These are phyloP conservation scores for Ceratocystis colombiana DNA, from an alignment of 2,329 filamentous ascomycete species.

Conservation along the genomic window DNA sequence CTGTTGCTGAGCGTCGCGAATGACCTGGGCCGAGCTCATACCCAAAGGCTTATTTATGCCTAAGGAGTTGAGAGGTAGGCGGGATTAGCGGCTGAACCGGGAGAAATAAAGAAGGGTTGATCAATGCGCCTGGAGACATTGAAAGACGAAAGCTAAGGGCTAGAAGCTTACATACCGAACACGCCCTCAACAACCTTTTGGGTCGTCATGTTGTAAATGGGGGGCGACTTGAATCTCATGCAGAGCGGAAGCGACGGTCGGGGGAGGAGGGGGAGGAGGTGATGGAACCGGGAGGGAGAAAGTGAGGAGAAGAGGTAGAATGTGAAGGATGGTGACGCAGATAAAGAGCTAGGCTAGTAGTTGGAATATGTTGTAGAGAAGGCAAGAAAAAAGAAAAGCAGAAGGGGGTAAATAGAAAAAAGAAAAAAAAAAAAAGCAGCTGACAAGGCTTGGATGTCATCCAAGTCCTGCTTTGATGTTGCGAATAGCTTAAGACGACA, in stretches of 20 bases:
- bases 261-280: not conserved
- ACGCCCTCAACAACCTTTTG: constrained; percentile 47
- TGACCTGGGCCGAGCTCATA: constrained; percentile 78
- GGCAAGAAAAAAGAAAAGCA: constrained; percentile 3
- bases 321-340: not conserved
- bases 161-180: constrained; percentile 40
- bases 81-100: not conserved
- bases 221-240: constrained; percentile 17
- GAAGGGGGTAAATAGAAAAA: too few species aligned
- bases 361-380: not conserved
- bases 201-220: constrained; percentile 43
- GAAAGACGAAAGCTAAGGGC: not conserved
- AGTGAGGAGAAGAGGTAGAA: not conserved
- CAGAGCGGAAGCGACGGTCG: constrained; percentile 13
- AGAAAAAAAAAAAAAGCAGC: not conserved
- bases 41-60: constrained; percentile 88
- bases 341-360: not conserved
- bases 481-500: not conserved
- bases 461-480: too few species aligned
- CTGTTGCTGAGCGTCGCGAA: constrained; percentile 73
- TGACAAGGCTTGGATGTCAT: too few species aligned
- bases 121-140: not conserved
- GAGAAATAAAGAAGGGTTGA: not conserved
- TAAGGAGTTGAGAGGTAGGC: constrained; percentile 33
- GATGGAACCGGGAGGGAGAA: constrained; percentile 30